Percentiles rank a stretch among this genome's conserved stretches.
Evolutionary conservation across 768 basidiomycete species (phyloP).

Genomic region (Agaricus sinodeliciosus): DNA sequence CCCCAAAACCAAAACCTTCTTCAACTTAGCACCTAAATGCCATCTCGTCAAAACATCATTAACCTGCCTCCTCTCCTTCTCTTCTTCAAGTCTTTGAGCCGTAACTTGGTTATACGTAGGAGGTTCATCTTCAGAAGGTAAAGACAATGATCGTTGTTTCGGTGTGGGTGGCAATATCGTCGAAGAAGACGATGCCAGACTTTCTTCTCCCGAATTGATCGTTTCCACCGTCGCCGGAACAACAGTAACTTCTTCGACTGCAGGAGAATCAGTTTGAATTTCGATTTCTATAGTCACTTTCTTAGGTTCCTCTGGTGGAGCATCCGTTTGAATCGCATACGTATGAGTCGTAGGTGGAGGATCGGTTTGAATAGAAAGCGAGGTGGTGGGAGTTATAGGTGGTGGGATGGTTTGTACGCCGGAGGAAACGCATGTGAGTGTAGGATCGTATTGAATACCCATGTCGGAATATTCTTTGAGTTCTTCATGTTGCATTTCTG

Average conservation of each 20-base stretch:
- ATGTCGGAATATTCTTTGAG: constrained; percentile 72
- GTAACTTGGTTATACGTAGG: constrained; percentile 67
- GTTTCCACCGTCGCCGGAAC: constrained; percentile 37
- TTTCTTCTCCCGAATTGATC: constrained; percentile 40
- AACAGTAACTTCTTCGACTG: constrained; percentile 20
- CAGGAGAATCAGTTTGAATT: constrained; percentile 51
- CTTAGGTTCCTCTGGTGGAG: constrained; percentile 24
- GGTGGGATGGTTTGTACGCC: constrained; percentile 60
- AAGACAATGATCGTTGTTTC: constrained; percentile 28
- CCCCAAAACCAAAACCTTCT: background rate
- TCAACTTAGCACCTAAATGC: constrained; percentile 55
- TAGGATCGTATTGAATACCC: constrained; percentile 61
- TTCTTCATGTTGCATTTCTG: constrained; percentile 45
- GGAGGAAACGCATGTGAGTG: constrained; percentile 39
- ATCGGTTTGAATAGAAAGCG: constrained; percentile 57
- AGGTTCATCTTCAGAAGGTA: constrained; percentile 35
- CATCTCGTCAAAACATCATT: constrained; percentile 60
- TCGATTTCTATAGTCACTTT: constrained; percentile 44
- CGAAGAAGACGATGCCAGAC: constrained; percentile 67
- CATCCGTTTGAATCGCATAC: constrained; percentile 26
- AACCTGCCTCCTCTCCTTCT: constrained; percentile 44
- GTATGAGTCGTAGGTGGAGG: constrained; percentile 20
- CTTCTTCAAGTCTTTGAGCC: constrained; percentile 40
- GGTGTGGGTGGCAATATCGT: constrained; percentile 70
- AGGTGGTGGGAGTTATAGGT: constrained; percentile 36